Conservation (phyloP, 2,329 filamentous ascomycete species). For the Cladosporium sp. region DNA sequence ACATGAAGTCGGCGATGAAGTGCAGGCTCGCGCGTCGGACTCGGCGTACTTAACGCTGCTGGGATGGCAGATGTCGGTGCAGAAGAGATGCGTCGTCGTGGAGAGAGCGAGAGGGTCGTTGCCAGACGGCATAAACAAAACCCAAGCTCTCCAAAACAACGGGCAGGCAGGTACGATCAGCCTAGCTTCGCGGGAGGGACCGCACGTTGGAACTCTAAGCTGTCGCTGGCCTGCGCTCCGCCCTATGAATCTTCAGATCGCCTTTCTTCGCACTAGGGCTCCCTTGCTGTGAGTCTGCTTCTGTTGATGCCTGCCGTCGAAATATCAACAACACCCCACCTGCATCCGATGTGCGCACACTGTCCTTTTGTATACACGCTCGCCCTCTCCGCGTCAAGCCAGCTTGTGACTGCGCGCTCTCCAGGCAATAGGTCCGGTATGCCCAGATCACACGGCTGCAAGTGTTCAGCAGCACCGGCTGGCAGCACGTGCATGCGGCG, state of each 20-base stretch:
- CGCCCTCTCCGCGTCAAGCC: not conserved
- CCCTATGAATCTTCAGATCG: slow-evolving; percentile 1
- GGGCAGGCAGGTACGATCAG: slow-evolving; percentile 3
- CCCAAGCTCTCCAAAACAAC: slow-evolving; percentile 1
- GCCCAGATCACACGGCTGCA: not conserved
- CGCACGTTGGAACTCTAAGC: not conserved
- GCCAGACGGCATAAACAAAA: not conserved
- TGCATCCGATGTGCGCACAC: too few relatives aligned
- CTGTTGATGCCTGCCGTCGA: too few relatives aligned
- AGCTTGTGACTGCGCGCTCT: not conserved
- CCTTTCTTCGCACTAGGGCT: not conserved
- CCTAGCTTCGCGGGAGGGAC: not conserved
- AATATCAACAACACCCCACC: too few relatives aligned
- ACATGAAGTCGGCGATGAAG: not conserved
- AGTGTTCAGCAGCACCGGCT: not conserved
- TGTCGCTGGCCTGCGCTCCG: not conserved
- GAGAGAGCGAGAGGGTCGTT: slow-evolving; percentile 8
- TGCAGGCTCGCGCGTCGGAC: not conserved
- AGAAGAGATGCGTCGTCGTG: not conserved
- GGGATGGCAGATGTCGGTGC: slow-evolving; percentile 3
- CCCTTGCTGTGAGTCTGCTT: not conserved
- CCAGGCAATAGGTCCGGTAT: too few relatives aligned
- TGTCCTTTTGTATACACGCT: too few relatives aligned
- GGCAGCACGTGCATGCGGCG: not conserved
- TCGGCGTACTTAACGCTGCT: slow-evolving; percentile 6